Percentiles rank a stretch among this genome's conserved stretches.
Conservation (phyloP, 1,139 yeast genomes). For the Pichia sp. region DNA sequence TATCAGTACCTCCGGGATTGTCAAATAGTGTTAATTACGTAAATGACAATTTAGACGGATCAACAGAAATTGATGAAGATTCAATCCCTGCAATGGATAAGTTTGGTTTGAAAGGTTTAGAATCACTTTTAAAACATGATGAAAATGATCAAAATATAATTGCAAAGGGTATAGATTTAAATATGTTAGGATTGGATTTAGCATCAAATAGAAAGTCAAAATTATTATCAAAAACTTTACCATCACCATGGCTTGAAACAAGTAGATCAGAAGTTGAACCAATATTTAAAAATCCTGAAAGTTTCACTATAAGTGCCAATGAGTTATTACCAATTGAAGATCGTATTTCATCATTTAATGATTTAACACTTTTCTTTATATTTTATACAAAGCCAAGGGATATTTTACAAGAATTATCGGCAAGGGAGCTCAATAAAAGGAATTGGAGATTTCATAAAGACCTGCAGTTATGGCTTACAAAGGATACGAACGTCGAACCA, state of each 20-base stretch:
- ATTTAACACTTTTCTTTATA: conserved; percentile 87
- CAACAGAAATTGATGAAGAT: conserved; percentile 6
- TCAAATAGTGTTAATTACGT: neutral
- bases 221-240: conserved; percentile 61
- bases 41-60: neutral
- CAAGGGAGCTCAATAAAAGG: conserved; percentile 76
- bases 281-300: conserved; percentile 51
- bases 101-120: conserved; percentile 72
- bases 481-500: conserved; percentile 88
- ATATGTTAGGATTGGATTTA: conserved; percentile 66
- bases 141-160: conserved; percentile 58
- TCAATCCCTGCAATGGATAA: conserved; percentile 35
- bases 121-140: conserved; percentile 63
- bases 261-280: conserved; percentile 92
- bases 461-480: conserved; percentile 92
- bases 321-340: conserved; percentile 48
- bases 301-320: conserved; percentile 42
- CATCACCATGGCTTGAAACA: conserved; percentile 94
- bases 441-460: conserved; percentile 98
- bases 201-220: conserved; percentile 33
- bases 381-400: conserved; percentile 94
- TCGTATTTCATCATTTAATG: conserved; percentile 71
- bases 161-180: conserved; percentile 80
- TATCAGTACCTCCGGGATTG: conserved; percentile 1
- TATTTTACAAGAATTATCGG: conserved; percentile 87